Evolutionary conservation across 73 alveolate species (phyloP).

Genomic region (Tetrahymena thermophila): DNA sequence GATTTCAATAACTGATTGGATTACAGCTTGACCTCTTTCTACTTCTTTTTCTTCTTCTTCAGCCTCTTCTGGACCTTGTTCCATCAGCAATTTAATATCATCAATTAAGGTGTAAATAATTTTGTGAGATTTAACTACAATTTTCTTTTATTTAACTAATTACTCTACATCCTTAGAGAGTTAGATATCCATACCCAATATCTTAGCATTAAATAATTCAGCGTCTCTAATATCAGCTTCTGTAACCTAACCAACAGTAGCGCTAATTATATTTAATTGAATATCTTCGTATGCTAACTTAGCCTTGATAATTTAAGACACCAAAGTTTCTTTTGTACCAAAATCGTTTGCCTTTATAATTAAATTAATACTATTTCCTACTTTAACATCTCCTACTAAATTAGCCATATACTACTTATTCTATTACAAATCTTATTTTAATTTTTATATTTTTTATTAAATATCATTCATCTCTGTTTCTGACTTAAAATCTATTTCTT

Average conservation of each 20-base stretch:
- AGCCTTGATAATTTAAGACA: slow-evolving; percentile 42
- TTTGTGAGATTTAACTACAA: slow-evolving; percentile 50
- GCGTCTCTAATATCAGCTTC: slow-evolving; percentile 61
- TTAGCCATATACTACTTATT: slow-evolving; percentile 24
- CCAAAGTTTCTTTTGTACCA: slow-evolving; percentile 72
- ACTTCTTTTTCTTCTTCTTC: slow-evolving; percentile 19
- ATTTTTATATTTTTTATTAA: background rate
- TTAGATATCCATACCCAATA: slow-evolving; percentile 60
- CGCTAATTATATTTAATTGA: slow-evolving; percentile 18
- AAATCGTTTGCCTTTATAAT: slow-evolving; percentile 63
- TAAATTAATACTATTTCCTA: slow-evolving; percentile 41
- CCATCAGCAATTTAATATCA: slow-evolving; percentile 47
- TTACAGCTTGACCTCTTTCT: slow-evolving; percentile 54
- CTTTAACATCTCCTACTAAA: slow-evolving; percentile 44
- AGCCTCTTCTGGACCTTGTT: slow-evolving; percentile 22
- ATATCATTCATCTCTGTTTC: background rate
- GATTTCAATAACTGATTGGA: slow-evolving; percentile 48
- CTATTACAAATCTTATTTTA: background rate
- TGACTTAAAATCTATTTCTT: background rate
- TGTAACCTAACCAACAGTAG: slow-evolving; percentile 72
- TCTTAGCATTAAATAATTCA: slow-evolving; percentile 46
- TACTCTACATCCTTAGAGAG: slow-evolving; percentile 29
- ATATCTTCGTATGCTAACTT: slow-evolving; percentile 28
- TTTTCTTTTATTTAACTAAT: slow-evolving; percentile 35
- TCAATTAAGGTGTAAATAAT: slow-evolving; percentile 66